Evolutionary conservation across 202 grass and related monocot species (phyloP), one percentile per base, ranked within the genome.

Genomic region (Panicum virgatum): DNA sequence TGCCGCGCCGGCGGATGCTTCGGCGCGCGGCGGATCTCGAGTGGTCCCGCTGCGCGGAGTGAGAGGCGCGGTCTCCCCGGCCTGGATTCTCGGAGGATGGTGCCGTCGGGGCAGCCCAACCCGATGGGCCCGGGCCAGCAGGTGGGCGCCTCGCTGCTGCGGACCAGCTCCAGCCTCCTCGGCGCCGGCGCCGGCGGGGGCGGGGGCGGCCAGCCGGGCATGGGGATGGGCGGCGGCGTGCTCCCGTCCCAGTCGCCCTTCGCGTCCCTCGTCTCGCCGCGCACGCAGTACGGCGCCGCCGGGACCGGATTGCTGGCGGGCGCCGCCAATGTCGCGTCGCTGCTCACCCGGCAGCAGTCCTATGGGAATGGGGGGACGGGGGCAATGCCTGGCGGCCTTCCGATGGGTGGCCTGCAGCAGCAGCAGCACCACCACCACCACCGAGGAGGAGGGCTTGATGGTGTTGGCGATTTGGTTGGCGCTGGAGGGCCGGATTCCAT

Each of bases 101-200:
- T 98, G 73, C 91, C 92, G 27, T 95, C 96, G 27, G 90, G 92
- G 62, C 92, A 88, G 77, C 86, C 86, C 12, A 93, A 91, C 80
- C 83, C 92, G 50, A 91, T 95, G 78, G 92, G 90, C 3, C 83
- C 88, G 4, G 63, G 89, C 22, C 90, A 94, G 66, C 86, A 83
- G 45, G 77, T 85, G 32, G 82, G 81, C 54, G 76, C 92, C 12
- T 95, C 92, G 2, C 82, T 95, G 62, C 92, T 95, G 18, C 86
- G 90, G 45, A 30, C 90, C 6, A 95, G 63, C 75, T 91, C 96
- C 34, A 82, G 79, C 85, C 72, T 98, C 59, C 88, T 97, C 39
- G 73, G 84, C 20, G 32, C 32, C 32, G 82, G 80, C 43, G 44
- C 12, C 44, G 90, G 86, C 36, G 76, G 64, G 1, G 84, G 48